These are phyloP conservation scores for Striga hermonthica DNA, from an alignment of 305 asterid species.

Conservation along the genomic window DNA sequence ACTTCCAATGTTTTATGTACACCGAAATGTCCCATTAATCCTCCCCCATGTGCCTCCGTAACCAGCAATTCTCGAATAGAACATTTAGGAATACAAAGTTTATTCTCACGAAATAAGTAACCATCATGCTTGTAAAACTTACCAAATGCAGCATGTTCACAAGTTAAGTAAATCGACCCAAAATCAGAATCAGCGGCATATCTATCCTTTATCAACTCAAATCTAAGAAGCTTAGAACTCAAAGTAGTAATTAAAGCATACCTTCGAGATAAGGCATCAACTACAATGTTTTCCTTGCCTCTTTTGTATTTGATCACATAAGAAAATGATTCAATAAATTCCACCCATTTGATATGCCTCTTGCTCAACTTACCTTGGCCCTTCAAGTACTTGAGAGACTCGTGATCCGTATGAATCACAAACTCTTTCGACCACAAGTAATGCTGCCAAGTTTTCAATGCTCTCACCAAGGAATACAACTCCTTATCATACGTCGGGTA, in stretches of 20 bases:
- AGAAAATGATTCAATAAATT: not conserved
- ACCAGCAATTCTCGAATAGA: not conserved
- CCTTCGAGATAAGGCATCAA: slow-evolving; percentile 9
- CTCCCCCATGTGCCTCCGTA: not conserved
- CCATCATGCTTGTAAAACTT: not conserved
- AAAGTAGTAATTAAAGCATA: slow-evolving; percentile 6
- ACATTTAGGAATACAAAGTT: not conserved
- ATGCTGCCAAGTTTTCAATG: not conserved
- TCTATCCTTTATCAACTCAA: not conserved
- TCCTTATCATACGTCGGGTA: not conserved
- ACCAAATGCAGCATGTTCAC: slow-evolving; percentile 13
- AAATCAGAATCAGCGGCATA: not conserved
- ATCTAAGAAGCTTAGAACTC: slow-evolving; percentile 11
- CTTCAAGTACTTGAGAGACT: slow-evolving; percentile 2
- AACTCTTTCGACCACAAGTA: not conserved
- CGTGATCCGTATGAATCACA: not conserved
- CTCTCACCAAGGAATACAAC: not conserved
- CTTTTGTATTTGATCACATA: not conserved
- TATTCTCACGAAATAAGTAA: not conserved
- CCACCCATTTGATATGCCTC: not conserved
- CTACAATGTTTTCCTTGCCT: slow-evolving; percentile 2
- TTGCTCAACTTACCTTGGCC: not conserved
- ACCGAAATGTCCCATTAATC: not conserved
- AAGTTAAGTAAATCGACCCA: not conserved
- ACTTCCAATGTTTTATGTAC: slow-evolving; percentile 1